Evolutionary conservation across 768 basidiomycete species (phyloP).

Genomic region (Punctularia strigosozonata): DNA sequence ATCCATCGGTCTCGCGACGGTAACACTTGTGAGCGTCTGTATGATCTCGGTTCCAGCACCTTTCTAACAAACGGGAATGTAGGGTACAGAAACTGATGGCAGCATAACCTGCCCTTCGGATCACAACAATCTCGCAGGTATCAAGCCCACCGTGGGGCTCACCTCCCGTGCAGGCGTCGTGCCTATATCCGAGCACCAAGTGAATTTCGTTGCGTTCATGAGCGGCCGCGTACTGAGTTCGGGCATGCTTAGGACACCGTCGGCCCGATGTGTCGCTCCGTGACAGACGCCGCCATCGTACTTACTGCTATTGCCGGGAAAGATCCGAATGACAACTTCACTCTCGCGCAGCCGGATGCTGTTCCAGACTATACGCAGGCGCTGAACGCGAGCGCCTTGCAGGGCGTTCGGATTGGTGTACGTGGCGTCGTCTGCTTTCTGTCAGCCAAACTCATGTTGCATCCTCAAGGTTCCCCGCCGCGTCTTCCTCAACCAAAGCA

Average conservation of each 20-base stretch:
- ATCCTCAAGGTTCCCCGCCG: conserved; percentile 22
- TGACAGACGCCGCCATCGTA: conserved; percentile 43
- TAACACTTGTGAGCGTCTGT: conserved; percentile 23
- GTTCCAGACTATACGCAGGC: not conserved
- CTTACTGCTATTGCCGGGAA: conserved; percentile 44
- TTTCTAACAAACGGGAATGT: not conserved
- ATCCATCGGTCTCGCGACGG: conserved; percentile 39
- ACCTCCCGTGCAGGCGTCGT: conserved; percentile 49
- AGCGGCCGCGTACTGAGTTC: not conserved
- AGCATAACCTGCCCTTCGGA: conserved; percentile 42
- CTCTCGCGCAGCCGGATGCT: conserved; percentile 25
- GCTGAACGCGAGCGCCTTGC: conserved; percentile 1
- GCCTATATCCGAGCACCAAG: conserved; percentile 1
- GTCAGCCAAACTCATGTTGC: too few relatives aligned
- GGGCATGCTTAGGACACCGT: conserved; percentile 53
- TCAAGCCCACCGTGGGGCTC: conserved; percentile 49
- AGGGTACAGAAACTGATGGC: conserved; percentile 36
- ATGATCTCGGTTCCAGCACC: not conserved
- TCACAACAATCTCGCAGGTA: conserved; percentile 43
- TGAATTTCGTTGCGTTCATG: not conserved
- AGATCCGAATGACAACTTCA: conserved; percentile 44
- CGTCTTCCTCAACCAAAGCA: conserved; percentile 10
- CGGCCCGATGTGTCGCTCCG: conserved; percentile 41
- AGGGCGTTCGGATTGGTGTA: conserved; percentile 44
- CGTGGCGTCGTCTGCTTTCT: too few relatives aligned